Base-by-base conservation (phyloP, 31 red algal genomes). In the Porphyra umbilicalis region DNA sequence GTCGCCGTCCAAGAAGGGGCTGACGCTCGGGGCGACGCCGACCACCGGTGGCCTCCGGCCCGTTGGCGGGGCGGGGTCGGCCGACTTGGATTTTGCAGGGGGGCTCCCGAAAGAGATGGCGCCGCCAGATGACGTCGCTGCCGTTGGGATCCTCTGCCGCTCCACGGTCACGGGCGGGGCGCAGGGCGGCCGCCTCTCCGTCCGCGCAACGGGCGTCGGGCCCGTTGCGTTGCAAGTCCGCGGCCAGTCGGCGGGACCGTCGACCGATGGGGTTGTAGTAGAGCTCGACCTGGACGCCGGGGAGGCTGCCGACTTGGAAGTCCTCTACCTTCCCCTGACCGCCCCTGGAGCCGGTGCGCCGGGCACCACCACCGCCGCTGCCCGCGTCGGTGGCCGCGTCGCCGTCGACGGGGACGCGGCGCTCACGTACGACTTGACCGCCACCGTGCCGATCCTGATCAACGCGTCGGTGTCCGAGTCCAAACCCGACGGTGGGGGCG, bases 1-100 rank as follows among this genome's bases (percentile, higher is more conserved):
- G 40, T 20, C 32, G 33, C 84, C 75, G 20, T 84, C 75, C 34
- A 86, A 81, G 42, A 86, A 46, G 57, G 89, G 80, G 32, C 85
- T 84, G 32, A 86, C 86, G 79, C 34, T 67, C 39, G 89, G 89
- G 5, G 34, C 77, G 33, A 82, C 40, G 36, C 83, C 86, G 31
- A 82, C 78, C 35, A 77, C 57, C 31, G 68, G 83, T 13, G 34
- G 80, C 6, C 76, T 35, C 10, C 67, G 79, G 10, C 76, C 79
- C 34, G 82, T 86, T 36, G 89, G 81, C 34, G 37, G 80, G 10
- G 77, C 75, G 57, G 76, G 75, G 35, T 84, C 80, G 34, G 71
- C 77, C 13, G 44, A 71, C 15, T 76, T 91, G 0, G 79, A 83
- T 34, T 82, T 85, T 77, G 10, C 78, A 16, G 75, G 81, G 33